These are phyloP conservation scores for Gnomoniopsis sp. DNA, from an alignment of 2,329 filamentous ascomycete species.

Conservation along the genomic window DNA sequence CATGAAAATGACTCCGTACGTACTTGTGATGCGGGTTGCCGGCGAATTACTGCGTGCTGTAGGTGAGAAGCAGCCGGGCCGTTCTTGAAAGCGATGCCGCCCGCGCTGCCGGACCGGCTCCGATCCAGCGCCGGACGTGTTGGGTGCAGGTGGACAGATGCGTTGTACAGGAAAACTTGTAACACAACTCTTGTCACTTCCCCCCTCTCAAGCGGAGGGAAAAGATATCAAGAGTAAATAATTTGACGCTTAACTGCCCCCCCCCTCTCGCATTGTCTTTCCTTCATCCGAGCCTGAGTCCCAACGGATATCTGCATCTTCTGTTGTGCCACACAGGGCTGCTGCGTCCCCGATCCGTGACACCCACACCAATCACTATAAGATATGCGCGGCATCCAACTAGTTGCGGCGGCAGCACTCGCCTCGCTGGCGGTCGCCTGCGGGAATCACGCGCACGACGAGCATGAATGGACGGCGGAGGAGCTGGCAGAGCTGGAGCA, in stretches of 20 bases:
- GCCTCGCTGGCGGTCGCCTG: slow-evolving; percentile 28
- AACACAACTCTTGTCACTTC: too few species aligned
- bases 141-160: background rate
- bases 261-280: background rate
- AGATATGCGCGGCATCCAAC: slow-evolving; percentile 22
- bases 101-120: background rate
- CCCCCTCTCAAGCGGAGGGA: too few species aligned
- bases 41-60: too few species aligned
- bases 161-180: too few species aligned
- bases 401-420: slow-evolving; percentile 19
- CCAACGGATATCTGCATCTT: background rate
- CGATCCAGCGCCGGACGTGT: background rate
- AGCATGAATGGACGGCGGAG: slow-evolving; percentile 46
- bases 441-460: slow-evolving; percentile 33
- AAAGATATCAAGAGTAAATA: background rate
- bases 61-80: too few species aligned
- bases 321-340: background rate
- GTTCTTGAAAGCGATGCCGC: background rate
- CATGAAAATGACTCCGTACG: too few species aligned
- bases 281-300: background rate
- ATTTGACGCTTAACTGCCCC: too few species aligned
- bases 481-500: slow-evolving; percentile 49
- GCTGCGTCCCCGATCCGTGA: background rate
- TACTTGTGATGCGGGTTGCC: too few species aligned
- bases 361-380: slow-evolving; percentile 9